Percentiles rank a stretch among this genome's conserved stretches.
These are phyloP conservation scores for Pyrus hybrid DNA, from an alignment of 331 rosid species.

Conservation along the genomic window DNA sequence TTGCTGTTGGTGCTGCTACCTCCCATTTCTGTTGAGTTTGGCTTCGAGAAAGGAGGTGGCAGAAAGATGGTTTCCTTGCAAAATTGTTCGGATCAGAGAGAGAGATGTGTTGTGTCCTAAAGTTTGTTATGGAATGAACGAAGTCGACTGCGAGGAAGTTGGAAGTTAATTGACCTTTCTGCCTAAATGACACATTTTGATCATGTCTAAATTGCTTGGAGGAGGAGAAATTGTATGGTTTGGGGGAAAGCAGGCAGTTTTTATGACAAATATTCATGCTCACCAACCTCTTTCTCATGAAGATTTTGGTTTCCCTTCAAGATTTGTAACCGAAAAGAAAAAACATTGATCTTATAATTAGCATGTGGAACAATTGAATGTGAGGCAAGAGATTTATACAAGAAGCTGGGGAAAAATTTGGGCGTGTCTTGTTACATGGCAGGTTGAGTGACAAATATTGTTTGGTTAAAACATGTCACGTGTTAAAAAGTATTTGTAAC, in stretches of 20 bases:
- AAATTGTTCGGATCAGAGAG: slow-evolving; percentile 47
- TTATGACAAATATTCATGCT: neutral
- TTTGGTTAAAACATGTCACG: too few species aligned
- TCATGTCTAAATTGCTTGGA: neutral
- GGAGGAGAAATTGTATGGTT: neutral
- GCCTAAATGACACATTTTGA: neutral
- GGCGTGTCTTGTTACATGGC: neutral
- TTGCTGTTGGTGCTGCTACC: slow-evolving; percentile 1
- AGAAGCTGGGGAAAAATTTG: neutral
- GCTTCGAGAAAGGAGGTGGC: slow-evolving; percentile 2
- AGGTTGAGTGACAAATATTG: neutral
- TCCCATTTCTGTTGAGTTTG: neutral
- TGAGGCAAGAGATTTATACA: too few species aligned
- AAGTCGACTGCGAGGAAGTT: slow-evolving; percentile 36
- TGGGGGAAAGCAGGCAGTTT: neutral
- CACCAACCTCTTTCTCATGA: neutral
- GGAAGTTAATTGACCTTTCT: slow-evolving; percentile 7
- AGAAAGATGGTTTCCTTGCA: slow-evolving; percentile 8
- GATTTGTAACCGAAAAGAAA: neutral
- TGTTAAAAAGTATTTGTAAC: neutral
- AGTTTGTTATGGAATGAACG: slow-evolving; percentile 32
- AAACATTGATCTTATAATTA: neutral
- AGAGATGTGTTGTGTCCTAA: slow-evolving; percentile 9
- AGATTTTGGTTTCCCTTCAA: neutral
- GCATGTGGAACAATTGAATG: neutral